Conservation (phyloP, 208 protist species). For the Wallacemonas sp. region DNA sequence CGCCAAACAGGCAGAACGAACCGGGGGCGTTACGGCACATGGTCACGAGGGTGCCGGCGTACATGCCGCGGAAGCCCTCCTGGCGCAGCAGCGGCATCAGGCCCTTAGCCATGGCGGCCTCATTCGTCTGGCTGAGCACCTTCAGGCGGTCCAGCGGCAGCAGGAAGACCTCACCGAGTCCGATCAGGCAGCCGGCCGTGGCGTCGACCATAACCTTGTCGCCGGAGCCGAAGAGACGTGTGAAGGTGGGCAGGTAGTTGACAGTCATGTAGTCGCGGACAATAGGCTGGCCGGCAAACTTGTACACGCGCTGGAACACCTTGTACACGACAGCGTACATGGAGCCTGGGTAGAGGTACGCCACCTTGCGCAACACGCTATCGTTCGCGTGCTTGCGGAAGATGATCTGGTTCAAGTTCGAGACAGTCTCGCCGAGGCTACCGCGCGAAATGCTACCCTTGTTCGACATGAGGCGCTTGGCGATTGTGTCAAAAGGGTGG, state of each 20-base stretch:
- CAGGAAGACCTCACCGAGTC: slow-evolving; percentile 86
- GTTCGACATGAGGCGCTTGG: slow-evolving; percentile 89
- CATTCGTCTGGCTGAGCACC: slow-evolving; percentile 91
- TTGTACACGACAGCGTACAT: slow-evolving; percentile 91
- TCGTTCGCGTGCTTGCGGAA: slow-evolving; percentile 77
- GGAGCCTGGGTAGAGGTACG: slow-evolving; percentile 90
- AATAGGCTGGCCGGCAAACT: slow-evolving; percentile 91
- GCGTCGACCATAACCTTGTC: slow-evolving; percentile 76
- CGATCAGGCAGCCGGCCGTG: slow-evolving; percentile 83
- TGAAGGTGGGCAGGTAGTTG: slow-evolving; percentile 52
- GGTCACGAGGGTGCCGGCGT: slow-evolving; percentile 82
- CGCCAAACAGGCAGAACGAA: slow-evolving; percentile 92
- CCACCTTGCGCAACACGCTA: slow-evolving; percentile 53
- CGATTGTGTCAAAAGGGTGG: slow-evolving; percentile 90
- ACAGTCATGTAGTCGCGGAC: slow-evolving; percentile 69
- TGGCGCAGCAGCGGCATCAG: slow-evolving; percentile 66
- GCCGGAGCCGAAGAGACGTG: slow-evolving; percentile 49
- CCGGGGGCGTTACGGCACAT: slow-evolving; percentile 89
- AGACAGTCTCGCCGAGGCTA: slow-evolving; percentile 39
- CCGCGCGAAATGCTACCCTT: slow-evolving; percentile 49
- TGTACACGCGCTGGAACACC: slow-evolving; percentile 92
- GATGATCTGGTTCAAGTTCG: slow-evolving; percentile 77
- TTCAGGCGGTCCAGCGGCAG: slow-evolving; percentile 92
- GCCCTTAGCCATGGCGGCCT: slow-evolving; percentile 61
- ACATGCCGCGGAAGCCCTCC: slow-evolving; percentile 86